These are phyloP conservation scores for Raffaelea deltoideospora DNA, from an alignment of 2,329 filamentous ascomycete genomes.

Conservation along the genomic window DNA sequence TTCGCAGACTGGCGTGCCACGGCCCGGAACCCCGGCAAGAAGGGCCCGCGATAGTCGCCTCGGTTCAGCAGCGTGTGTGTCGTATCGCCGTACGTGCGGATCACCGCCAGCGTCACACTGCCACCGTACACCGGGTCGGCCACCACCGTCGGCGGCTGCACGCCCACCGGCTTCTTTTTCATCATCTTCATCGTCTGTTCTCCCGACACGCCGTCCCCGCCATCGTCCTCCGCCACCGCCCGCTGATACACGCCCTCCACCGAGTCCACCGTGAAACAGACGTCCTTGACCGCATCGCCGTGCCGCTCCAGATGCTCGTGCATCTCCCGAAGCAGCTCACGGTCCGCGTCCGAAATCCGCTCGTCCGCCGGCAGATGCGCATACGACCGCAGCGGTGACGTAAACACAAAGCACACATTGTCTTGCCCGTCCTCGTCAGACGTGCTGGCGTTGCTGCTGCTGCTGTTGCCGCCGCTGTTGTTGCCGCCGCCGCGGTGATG, in stretches of 20 bases:
- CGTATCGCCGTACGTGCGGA: constrained; percentile 87
- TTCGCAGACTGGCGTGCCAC: constrained; percentile 22
- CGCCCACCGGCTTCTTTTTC: constrained; percentile 19
- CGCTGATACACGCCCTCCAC: constrained; percentile 64
- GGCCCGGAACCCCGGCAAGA: constrained; percentile 68
- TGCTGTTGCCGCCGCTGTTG: constrained; percentile 17
- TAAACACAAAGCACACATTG: constrained; percentile 67
- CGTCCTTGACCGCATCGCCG: constrained; percentile 88
- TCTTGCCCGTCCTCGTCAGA: too few relatives aligned
- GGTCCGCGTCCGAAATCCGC: constrained; percentile 47
- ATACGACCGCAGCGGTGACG: constrained; percentile 58
- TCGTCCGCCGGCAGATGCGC: constrained; percentile 40
- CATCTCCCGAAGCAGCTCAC: constrained; percentile 53
- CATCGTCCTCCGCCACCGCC: constrained; percentile 49
- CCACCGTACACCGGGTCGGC: constrained; percentile 52
- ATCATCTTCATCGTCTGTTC: background rate
- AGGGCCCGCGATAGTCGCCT: constrained; percentile 52
- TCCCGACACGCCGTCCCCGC: background rate
- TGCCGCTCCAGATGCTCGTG: constrained; percentile 73
- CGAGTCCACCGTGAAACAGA: constrained; percentile 87
- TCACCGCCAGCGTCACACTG: constrained; percentile 57
- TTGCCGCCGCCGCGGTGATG: constrained; percentile 28
- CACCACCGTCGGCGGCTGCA: constrained; percentile 41
- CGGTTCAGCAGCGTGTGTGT: constrained; percentile 83
- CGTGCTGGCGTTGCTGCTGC: too few relatives aligned